phyloP scores from a whole-genome alignment of 1,139 yeast genomes.

The Suhomyces yuchorum region DNA sequence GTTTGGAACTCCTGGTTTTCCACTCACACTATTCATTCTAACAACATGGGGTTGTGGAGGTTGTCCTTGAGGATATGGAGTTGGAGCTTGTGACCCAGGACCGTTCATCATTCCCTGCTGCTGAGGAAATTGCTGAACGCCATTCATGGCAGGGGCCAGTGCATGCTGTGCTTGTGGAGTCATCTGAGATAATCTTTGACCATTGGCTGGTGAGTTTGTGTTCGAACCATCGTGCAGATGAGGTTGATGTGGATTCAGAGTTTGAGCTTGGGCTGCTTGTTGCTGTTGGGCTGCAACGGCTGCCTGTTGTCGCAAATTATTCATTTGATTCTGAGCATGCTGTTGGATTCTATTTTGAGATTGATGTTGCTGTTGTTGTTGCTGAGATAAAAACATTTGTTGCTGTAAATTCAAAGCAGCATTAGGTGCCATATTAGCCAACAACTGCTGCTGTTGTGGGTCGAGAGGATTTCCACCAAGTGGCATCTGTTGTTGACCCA shows the following conservation, averaged over 20 bases:
- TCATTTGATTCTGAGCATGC: slow-evolving; percentile 57
- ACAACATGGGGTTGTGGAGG: slow-evolving; percentile 19
- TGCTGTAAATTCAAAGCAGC: slow-evolving; percentile 25
- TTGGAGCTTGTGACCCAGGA: slow-evolving; percentile 10
- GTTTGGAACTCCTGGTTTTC: slow-evolving; percentile 12
- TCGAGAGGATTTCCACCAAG: slow-evolving; percentile 20
- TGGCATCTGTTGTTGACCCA: slow-evolving; percentile 20
- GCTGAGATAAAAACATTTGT: slow-evolving; percentile 29
- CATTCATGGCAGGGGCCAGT: slow-evolving; percentile 22
- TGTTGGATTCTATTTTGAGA: slow-evolving; percentile 45
- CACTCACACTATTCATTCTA: slow-evolving; percentile 20
- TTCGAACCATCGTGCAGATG: slow-evolving; percentile 20
- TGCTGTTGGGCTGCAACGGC: slow-evolving; percentile 37
- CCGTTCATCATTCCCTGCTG: slow-evolving; percentile 16
- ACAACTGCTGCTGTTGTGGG: slow-evolving; percentile 21
- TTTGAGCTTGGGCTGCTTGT: slow-evolving; percentile 21
- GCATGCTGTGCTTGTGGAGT: slow-evolving; percentile 25
- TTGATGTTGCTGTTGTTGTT: slow-evolving; percentile 16
- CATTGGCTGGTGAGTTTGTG: slow-evolving; percentile 25
- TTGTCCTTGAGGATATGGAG: slow-evolving; percentile 12
- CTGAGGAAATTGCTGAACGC: slow-evolving; percentile 21
- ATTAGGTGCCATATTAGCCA: slow-evolving; percentile 11
- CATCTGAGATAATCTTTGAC: slow-evolving; percentile 21
- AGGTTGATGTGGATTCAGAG: slow-evolving; percentile 17
- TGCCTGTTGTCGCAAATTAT: slow-evolving; percentile 51